Evolutionary conservation across 495 filamentous ascomycete genomes (phyloP), one percentile per base, ranked within the genome.

Genomic region (Acidomyces sp.): DNA sequence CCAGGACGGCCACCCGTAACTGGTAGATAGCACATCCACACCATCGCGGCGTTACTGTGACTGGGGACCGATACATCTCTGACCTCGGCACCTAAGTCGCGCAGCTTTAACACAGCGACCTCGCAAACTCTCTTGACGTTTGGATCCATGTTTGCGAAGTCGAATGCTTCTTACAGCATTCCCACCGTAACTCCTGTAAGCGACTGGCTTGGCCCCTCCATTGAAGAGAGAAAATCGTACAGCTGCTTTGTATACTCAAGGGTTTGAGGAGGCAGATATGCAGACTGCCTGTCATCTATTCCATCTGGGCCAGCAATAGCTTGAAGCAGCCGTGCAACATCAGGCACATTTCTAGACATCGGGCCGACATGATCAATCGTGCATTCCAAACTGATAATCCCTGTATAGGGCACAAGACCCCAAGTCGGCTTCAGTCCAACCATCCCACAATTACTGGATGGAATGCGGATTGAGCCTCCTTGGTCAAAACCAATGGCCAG

Each of bases 401-500:
- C 55, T 0, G 55, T 56, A 18, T 61, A 52, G 4, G 64, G 57
- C 9, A 62, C 44, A 16, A 53, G 31, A 9, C 62, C 61, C 23
- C 25, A 31, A 3, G 42, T 45, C 9, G 61, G 57, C 39, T 65
- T 65, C 13, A 63, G 49, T 5, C 62, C 62, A 4, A 58, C 53
- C 17, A 61, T 46, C 3, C 62, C 61, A 24, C 55, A 57, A 26
- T 52, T 49, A n/a, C 54, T 51, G 1, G 59, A 50, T 25, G 72
- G 74, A 3, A 77, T 64, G 12, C 73, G 63, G 24, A 45, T 34
- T 25, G 34, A 39, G 4, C 74, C 74, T 13, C 71, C 74, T 48
- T 75, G 71, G 45, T 78, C 74, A 6, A 67, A 68, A n/a, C 73
- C 74, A 37, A 77, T 68, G 0, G 65, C 65, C 16, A 78, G 57